phyloP scores from a whole-genome alignment of 805 yeast genomes.

The Suhomyces tanzawaensis region DNA sequence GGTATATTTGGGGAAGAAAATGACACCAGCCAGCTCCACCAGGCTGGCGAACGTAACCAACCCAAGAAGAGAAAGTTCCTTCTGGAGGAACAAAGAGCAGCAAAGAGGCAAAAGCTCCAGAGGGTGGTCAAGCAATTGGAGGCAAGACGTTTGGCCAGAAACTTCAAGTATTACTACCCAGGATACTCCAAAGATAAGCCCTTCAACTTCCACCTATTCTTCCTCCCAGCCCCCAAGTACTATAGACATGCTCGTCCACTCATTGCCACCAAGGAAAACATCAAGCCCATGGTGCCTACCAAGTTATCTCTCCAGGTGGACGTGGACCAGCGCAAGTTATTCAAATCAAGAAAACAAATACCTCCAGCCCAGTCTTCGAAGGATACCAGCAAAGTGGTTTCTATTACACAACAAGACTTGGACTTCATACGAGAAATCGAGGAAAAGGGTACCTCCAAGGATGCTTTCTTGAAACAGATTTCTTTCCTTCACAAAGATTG shows the following conservation, averaged over 20 bases:
- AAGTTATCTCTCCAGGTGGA: constrained; percentile 60
- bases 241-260: constrained; percentile 54
- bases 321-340: constrained; percentile 55
- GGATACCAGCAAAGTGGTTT: constrained; percentile 2
- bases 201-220: constrained; percentile 62
- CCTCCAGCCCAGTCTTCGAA: constrained; percentile 2
- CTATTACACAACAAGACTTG: constrained; percentile 32
- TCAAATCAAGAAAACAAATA: constrained; percentile 32
- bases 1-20: constrained; percentile 9
- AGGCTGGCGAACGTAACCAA: not conserved
- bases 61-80: constrained; percentile 17
- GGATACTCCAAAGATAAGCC: constrained; percentile 54
- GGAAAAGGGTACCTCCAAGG: constrained; percentile 15
- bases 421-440: constrained; percentile 28
- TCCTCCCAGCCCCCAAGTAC: constrained; percentile 58
- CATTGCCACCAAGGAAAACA: constrained; percentile 26
- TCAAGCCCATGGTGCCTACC: constrained; percentile 55
- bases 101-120: constrained; percentile 30
- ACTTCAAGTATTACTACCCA: constrained; percentile 57
- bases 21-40: not conserved
- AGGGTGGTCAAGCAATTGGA: constrained; percentile 29
- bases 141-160: constrained; percentile 21
- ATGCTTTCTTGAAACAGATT: constrained; percentile 21
- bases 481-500: constrained; percentile 34
- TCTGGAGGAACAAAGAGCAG: constrained; percentile 19